phyloP scores from a whole-genome alignment of 2,329 filamentous ascomycete genomes.

The Aspergillus sojae region DNA sequence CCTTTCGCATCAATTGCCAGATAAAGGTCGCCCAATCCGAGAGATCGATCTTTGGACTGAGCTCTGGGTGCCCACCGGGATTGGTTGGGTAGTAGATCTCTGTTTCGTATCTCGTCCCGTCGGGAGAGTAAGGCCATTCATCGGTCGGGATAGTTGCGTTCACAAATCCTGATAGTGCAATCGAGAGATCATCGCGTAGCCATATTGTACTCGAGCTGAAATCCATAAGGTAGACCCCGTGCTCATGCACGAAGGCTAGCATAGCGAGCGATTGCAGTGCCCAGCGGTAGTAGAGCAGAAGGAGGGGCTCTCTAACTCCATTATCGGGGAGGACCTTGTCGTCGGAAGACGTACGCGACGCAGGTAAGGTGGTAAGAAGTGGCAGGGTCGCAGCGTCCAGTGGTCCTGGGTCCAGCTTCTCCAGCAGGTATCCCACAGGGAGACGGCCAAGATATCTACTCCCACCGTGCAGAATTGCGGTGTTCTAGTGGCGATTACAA shows the following conservation, averaged over 20 bases:
- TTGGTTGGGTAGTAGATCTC: constrained; percentile 8
- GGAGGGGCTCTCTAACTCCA: not conserved
- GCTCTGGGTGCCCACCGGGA: not conserved
- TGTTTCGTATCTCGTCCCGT: constrained; percentile 1
- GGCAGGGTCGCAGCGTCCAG: not conserved
- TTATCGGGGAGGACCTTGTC: no score
- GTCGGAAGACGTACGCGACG: no score
- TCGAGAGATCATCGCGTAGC: constrained; percentile 11
- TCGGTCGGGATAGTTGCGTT: constrained; percentile 9
- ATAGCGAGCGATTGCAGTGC: constrained; percentile 8
- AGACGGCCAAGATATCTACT: constrained; percentile 12
- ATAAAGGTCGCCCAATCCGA: constrained; percentile 11
- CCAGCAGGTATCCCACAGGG: constrained; percentile 12
- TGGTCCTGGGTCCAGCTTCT: constrained; percentile 9
- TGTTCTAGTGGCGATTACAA: no score
- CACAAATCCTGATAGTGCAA: constrained; percentile 5
- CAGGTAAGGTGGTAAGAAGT: not conserved
- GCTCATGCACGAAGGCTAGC: constrained; percentile 7
- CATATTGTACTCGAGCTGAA: constrained; percentile 6
- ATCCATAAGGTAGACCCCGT: constrained; percentile 10
- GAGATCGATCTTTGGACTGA: constrained; percentile 7
- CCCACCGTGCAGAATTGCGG: no score
- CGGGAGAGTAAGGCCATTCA: constrained; percentile 10
- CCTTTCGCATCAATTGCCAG: no score
- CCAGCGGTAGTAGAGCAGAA: constrained; percentile 14